Base-by-base conservation (phyloP, 352 stramenopile genomes). In the Globisporangium spiculum region DNA sequence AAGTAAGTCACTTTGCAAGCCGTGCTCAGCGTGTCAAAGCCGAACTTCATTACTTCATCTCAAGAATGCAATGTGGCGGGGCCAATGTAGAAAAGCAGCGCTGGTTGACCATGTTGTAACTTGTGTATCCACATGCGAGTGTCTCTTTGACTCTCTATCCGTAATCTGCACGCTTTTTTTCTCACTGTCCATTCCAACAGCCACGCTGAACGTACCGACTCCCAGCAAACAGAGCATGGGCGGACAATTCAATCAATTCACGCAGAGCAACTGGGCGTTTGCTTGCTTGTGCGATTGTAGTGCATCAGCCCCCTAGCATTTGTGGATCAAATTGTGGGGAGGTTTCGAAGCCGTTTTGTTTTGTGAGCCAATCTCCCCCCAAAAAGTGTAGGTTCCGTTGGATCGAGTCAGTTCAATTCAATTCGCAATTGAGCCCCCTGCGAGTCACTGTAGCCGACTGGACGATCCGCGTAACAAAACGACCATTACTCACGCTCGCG, bases 361-460 rank as follows among this genome's bases (percentile, higher is more conserved):
- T 22, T 24, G 44, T 22, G 44, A 52, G 44, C 44, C 44, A 52
- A 48, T 12, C 34, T 2, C 4, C 41, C 14, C 10, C 20, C n/a
- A 52, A 46, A 52, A 48, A 52, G 44, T 52, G 44, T 52, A 52
- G 44, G 44, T 52, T 52, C 44, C 44, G 44, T 52, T 52, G 44
- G 44, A 52, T 52, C 44, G 18, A 52, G 44, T 52, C 44, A 52
- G 44, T 52, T 52, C 44, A 22, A 20, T n/a, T 48, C 41, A 48
- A 48, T 44, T 44, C 32, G 7, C 32, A 44, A 18, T 44, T 44
- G 36, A 14, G 16, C 16, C 12, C 41, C 41, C 8, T n/a, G 16
- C 44, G 18, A n/a, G 1, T 20, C 44, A 52, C 44, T 52, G 18
- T 22, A 22, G 44, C 44, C 44, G 44, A 52, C 44, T 52, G 16